Evolutionary conservation across 2,329 filamentous ascomycete species (phyloP).

Genomic region (Apiospora saccharicola): DNA sequence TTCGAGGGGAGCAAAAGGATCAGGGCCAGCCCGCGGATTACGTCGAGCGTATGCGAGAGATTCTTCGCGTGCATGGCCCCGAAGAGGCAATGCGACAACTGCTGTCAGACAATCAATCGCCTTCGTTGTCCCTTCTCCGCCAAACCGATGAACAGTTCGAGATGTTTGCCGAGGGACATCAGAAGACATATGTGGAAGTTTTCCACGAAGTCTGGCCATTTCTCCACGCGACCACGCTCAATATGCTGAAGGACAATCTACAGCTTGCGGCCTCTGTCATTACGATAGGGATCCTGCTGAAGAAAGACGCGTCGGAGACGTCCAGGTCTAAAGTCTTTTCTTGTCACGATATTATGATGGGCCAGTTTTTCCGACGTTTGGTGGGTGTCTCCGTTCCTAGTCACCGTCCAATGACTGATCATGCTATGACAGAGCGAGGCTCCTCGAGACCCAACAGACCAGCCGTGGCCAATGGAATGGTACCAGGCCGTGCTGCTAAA

Average conservation of each 20-base stretch:
- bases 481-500: constrained; percentile 13
- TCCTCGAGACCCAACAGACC: background rate
- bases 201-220: constrained; percentile 25
- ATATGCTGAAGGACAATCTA: background rate
- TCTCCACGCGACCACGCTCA: background rate
- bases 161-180: background rate
- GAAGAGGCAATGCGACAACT: background rate
- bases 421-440: background rate
- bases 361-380: constrained; percentile 12
- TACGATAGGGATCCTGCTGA: constrained; percentile 14
- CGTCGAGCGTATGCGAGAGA: background rate
- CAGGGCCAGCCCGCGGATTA: background rate
- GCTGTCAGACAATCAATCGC: background rate
- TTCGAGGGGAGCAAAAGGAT: background rate
- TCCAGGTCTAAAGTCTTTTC: background rate
- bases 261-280: constrained; percentile 18
- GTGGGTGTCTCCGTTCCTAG: background rate
- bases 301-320: background rate
- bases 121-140: background rate
- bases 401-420: background rate
- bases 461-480: constrained; percentile 23
- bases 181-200: background rate
- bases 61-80: background rate
- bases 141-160: background rate
- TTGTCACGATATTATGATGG: constrained; percentile 15